Conservation (phyloP, 345 rosid genomes). For the Atalantia buxifolia region DNA sequence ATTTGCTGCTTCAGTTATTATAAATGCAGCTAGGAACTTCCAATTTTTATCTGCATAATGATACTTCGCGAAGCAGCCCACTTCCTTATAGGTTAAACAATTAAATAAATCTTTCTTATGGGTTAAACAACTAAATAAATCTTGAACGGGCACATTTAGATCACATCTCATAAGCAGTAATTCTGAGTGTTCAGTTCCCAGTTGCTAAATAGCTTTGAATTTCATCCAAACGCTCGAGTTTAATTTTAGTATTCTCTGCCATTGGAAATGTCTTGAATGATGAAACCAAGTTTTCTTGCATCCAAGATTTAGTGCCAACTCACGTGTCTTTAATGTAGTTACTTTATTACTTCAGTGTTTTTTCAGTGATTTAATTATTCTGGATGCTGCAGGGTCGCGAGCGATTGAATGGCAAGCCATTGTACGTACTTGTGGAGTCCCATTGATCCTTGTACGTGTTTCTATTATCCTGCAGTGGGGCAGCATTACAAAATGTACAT, state of each 20-base stretch:
- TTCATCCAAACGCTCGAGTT: not conserved
- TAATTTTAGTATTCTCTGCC: not conserved
- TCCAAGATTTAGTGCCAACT: not conserved
- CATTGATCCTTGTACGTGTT: conserved; percentile 22
- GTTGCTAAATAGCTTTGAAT: not conserved
- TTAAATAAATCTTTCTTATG: no score
- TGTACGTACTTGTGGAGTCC: conserved; percentile 63
- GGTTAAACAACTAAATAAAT: not conserved
- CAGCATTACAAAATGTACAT: conserved; percentile 19
- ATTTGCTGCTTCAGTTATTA: not conserved
- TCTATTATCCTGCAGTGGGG: not conserved
- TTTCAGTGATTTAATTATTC: not conserved
- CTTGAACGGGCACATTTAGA: not conserved
- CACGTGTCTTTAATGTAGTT: not conserved
- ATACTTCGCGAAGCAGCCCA: not conserved
- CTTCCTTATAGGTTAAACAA: not conserved
- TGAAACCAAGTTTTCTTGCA: not conserved
- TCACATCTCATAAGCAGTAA: not conserved
- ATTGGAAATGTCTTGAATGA: not conserved
- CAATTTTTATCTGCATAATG: not conserved
- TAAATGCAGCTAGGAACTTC: not conserved
- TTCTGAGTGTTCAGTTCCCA: not conserved
- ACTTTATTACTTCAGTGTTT: not conserved
- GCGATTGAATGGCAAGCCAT: conserved; percentile 52
- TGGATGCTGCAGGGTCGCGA: conserved; percentile 56